Evolutionary conservation across 2,329 filamentous ascomycete species (phyloP), one percentile per base, ranked within the genome.

Genomic region (Plenodomus tracheiphilus): DNA sequence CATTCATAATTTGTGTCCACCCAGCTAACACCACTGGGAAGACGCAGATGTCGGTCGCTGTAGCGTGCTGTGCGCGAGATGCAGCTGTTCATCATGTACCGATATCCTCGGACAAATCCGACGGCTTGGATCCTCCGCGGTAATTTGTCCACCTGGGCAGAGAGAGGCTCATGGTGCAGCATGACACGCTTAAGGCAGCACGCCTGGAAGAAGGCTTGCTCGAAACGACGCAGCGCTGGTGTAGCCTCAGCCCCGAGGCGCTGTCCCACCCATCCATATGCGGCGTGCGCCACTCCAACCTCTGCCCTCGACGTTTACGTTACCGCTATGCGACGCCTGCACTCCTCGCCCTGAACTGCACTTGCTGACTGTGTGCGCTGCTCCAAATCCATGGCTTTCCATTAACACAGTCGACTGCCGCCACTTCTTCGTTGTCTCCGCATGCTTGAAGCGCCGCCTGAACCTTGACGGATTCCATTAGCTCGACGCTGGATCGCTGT

Each of bases 121-220:
- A 41, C 18, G 15, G 39, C 45, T 54, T 56, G 57, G 36, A 49
- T 15, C 28, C 52, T 64, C 62, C 62, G 64, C 45, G 50, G 61
- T 59, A 55, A 54, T 66, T 66, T 54, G 64, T 68, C 66, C 62
- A 62, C n/a, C n/a, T n/a, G n/a, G n/a, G n/a, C n/a, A n/a, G n/a
- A n/a, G n/a, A n/a, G 53, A 37, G 39, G 41, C 40, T 46, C 42
- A 42, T 52, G 39, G 46, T 43, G 43, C 51, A 54, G 51, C 42
- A 55, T 55, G 54, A n/a, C 49, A 58, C 47, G 56, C 58, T 46
- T 46, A 53, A 54, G 54, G 54, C 52, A 59, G 44, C 58, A 56
- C 44, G 53, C 54, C 53, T 62, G 47, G 46, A 47, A 46, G 45
- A 53, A 51, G 49, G 51, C 50, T 41, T 62, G 57, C 50, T 51